phyloP scores from a whole-genome alignment of 2,329 filamentous ascomycete species.

The Emmonsiellopsis sp. region DNA sequence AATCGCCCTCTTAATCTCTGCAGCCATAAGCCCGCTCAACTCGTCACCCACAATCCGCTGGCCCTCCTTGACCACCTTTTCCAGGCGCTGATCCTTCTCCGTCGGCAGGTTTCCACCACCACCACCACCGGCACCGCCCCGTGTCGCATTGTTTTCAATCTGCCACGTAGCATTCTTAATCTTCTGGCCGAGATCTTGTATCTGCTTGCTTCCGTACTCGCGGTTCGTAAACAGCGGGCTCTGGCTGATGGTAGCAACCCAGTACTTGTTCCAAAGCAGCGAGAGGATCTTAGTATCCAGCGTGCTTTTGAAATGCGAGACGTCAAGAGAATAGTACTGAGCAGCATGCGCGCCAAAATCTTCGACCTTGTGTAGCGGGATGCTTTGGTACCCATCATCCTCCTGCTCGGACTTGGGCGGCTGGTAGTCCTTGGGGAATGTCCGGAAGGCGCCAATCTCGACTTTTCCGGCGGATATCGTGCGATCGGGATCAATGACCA shows the following conservation, averaged over 20 bases:
- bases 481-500: conserved; percentile 92
- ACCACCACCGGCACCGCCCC: conserved; percentile 7
- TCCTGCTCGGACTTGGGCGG: conserved; percentile 38
- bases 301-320: conserved; percentile 89
- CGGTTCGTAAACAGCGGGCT: conserved; percentile 85
- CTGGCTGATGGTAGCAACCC: conserved; percentile 77
- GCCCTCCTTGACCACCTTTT: conserved; percentile 48
- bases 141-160: conserved; percentile 22
- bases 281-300: conserved; percentile 82
- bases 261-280: conserved; percentile 94
- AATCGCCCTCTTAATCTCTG: conserved; percentile 44
- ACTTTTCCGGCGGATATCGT: conserved; percentile 93
- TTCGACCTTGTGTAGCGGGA: conserved; percentile 86
- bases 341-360: conserved; percentile 91
- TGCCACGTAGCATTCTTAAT: conserved; percentile 55
- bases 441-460: conserved; percentile 94
- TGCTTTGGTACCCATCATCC: conserved; percentile 47
- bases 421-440: conserved; percentile 69
- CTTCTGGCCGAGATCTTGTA: conserved; percentile 78
- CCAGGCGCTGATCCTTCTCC: conserved; percentile 38
- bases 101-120: conserved; percentile 20
- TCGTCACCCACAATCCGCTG: conserved; percentile 51
- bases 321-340: conserved; percentile 83
- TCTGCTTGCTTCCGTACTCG: conserved; percentile 87
- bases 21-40: conserved; percentile 35